A percentile compares a stretch with the other conserved stretches of the same genome.
Conservation (phyloP, 495 filamentous ascomycete genomes). For the Daldinia loculata region DNA sequence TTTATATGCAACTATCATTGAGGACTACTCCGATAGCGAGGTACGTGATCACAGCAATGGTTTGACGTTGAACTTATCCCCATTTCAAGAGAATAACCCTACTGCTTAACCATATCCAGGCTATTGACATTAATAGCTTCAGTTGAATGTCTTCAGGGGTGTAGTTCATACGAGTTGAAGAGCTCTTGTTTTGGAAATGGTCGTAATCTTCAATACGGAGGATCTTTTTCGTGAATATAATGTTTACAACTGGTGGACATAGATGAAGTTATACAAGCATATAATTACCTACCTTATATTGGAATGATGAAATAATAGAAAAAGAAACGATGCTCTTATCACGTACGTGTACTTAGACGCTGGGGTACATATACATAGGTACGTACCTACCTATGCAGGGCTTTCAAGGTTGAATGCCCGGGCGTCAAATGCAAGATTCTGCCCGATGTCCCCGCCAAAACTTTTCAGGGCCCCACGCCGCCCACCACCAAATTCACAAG, state of each 20-base stretch:
- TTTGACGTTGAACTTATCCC: neutral
- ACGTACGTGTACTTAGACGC: too few species aligned
- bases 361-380: neutral
- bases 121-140: neutral
- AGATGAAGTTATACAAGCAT: neutral
- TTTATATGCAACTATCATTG: neutral
- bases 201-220: neutral
- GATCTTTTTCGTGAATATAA: neutral
- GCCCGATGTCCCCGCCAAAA: constrained; percentile 41
- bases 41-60: neutral
- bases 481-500: constrained; percentile 26
- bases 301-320: too few species aligned
- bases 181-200: neutral
- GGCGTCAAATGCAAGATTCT: constrained; percentile 16
- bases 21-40: neutral
- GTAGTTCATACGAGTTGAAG: neutral
- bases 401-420: neutral
- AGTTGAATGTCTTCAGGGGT: neutral
- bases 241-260: neutral
- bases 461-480: constrained; percentile 39
- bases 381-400: neutral
- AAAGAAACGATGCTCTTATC: neutral
- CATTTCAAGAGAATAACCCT: neutral
- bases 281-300: too few species aligned
- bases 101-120: neutral